These are phyloP conservation scores for Nakazawaea wickerhamii DNA, from an alignment of 805 yeast genomes.

Conservation along the genomic window DNA sequence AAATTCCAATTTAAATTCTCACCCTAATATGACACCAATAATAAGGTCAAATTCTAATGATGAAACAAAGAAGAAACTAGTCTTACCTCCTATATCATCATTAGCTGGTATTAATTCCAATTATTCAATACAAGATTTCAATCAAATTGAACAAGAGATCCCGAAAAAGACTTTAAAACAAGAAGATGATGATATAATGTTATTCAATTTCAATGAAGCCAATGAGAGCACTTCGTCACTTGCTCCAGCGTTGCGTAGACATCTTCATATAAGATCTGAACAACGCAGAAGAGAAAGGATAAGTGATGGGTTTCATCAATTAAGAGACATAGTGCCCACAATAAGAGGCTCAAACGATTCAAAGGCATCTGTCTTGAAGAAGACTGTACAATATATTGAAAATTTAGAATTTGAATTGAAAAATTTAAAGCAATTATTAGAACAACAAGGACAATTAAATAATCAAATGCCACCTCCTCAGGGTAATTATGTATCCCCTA, in stretches of 20 bases:
- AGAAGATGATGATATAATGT: background rate
- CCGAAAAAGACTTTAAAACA: background rate
- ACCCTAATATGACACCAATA: too few species aligned
- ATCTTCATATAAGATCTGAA: slow-evolving; percentile 40
- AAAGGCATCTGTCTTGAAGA: slow-evolving; percentile 37
- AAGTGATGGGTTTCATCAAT: slow-evolving; percentile 38
- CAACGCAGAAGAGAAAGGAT: slow-evolving; percentile 41
- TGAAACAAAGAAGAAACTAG: background rate
- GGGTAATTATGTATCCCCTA: background rate
- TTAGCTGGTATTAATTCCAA: background rate
- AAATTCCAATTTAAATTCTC: too few species aligned
- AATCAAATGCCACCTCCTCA: background rate
- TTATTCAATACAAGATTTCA: too few species aligned
- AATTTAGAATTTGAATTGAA: slow-evolving; percentile 27
- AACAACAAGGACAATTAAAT: slow-evolving; percentile 1
- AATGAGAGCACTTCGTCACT: slow-evolving; percentile 6
- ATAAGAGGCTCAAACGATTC: slow-evolving; percentile 37
- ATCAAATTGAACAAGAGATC: too few species aligned
- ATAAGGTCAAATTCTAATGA: too few species aligned
- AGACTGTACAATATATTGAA: slow-evolving; percentile 37
- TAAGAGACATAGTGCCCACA: slow-evolving; percentile 34
- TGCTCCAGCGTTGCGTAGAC: slow-evolving; percentile 19
- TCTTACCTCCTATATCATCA: background rate
- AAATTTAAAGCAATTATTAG: slow-evolving; percentile 17
- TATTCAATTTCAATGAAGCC: slow-evolving; percentile 4